Base-by-base conservation (phyloP, 1,284 basidiomycete species). In the Ganoderma resinaceum region DNA sequence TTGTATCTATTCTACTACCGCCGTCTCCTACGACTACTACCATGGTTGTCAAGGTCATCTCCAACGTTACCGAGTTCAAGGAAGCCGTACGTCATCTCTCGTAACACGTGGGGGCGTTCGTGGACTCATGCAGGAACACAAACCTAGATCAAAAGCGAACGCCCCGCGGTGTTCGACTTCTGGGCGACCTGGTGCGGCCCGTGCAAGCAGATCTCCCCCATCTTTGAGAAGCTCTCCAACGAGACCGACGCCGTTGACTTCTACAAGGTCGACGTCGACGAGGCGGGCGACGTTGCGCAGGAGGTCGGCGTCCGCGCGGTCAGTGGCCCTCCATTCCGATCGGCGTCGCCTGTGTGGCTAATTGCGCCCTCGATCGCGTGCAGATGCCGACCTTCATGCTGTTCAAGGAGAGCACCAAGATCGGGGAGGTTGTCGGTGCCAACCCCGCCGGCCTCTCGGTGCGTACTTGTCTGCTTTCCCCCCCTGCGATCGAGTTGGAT, bases 191-290 rank as follows among this genome's bases (percentile, higher is more conserved):
- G 91, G 90, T 92, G 90, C 77, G 85, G 87, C 59, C 91, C 91
- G 42, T 95, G 95, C 88, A 89, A 86, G 78, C 79, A 89, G 73
- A 95, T 95, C 83, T 87, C 89, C 61, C 91, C 93, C 64, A 83
- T 95, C 74, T 95, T 96, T 77, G 90, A 92, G 81, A 90, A 90
- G 81, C 79, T 95, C 66, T 84, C 89, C 11, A 49, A 66, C 0
- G 80, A 85, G 73, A 82, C 77, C 76, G 73, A 86, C 63, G 80
- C 83, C 37, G 86, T 94, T 80, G 84, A 82, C 66, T 93, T 91
- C 81, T 94, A 90, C 87, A 96, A 96, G 83, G 91, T 96, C 74
- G 92, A 95, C 79, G 88, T 93, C 62, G 94, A 95, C 77, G 86
- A 81, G 57, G 85, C 85, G 63, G 72, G 77, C 14, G 82, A 85